Evolutionary conservation across 371 early-diverging fungal genomes (phyloP), one percentile per base, ranked within the genome.

Genomic region (Lichtheimia hyalospora): DNA sequence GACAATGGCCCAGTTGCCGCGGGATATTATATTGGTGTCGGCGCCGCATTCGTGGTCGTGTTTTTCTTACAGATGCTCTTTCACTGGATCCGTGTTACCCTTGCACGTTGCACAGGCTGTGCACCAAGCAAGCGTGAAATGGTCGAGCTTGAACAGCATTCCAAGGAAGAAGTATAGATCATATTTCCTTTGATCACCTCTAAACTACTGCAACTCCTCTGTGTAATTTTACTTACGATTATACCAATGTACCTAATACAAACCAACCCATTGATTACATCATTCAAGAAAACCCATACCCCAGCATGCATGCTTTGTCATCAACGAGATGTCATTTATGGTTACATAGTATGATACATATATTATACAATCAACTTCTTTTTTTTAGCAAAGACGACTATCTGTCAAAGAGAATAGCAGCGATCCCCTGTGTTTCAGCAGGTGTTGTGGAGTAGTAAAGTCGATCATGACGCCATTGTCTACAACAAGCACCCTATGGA

Each of bases 381-480:
- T 18, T 16, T 12, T 46, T 16, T 46, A 46, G 46, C 46, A 46
- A 21, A 46, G 46, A 6, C 10, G 2, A 16, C 18, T 18, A 44
- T 83, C 83, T 13, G 91, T 88, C 63, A 93, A 70, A 20, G 77
- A 71, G 57, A 82, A 88, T 61, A 94, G 94, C 48, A 84, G 63
- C 3, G 89, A 88, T 48, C 79, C 67, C 27, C 75, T 66, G 52
- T 91, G 75, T 28, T 65, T 58, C 56, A 95, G 64, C 21, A 95
- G 76, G 12, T 66, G 69, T 12, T 71, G 57, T 3, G 96, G 94
- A 0, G 87, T 67, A 60, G 91, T 94, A 58, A 89, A 89, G 64
- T 96, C 96, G 3, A 81, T 86, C 46, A 95, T 78, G 34, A 64
- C 50, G 8, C 95, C 95, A n/a, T 82, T 69, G 49, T 92, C 91